These are phyloP conservation scores for Kazachstania bromeliacearum DNA, from an alignment of 805 yeast genomes.

Conservation along the genomic window DNA sequence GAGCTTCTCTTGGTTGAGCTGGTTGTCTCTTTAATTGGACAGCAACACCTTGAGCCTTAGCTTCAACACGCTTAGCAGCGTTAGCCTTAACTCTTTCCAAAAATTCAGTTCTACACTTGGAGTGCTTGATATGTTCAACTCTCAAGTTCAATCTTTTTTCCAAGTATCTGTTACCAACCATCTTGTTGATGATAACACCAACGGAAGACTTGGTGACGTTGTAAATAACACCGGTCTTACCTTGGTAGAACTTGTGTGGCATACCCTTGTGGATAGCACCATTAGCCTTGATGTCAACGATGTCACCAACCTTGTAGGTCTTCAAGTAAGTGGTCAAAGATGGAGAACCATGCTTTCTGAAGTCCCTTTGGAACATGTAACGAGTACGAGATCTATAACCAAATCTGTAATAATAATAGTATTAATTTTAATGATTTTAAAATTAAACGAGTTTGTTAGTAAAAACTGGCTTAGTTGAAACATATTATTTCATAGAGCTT, in stretches of 20 bases:
- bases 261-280: slow-evolving; percentile 99
- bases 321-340: slow-evolving; percentile 95
- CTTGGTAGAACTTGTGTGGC: slow-evolving; percentile 99
- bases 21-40: slow-evolving; percentile 97
- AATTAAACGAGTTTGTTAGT: no score
- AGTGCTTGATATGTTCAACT: slow-evolving; percentile 98
- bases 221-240: slow-evolving; percentile 98
- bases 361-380: slow-evolving; percentile 99
- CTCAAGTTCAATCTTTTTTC: slow-evolving; percentile 98
- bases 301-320: slow-evolving; percentile 98
- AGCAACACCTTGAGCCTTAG: slow-evolving; percentile 86
- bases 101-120: slow-evolving; percentile 99
- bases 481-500: no score
- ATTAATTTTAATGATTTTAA: slow-evolving; percentile 4
- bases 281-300: slow-evolving; percentile 98
- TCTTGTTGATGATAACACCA: slow-evolving; percentile 96
- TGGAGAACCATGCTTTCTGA: slow-evolving; percentile 89
- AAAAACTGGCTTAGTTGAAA: no score
- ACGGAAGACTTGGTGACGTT: slow-evolving; percentile 98
- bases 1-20: slow-evolving; percentile 92
- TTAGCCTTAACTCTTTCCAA: slow-evolving; percentile 96
- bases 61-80: slow-evolving; percentile 89
- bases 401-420: slow-evolving; percentile 44
- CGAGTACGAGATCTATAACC: slow-evolving; percentile 99
- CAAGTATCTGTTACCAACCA: slow-evolving; percentile 97